phyloP scores from a whole-genome alignment of 345 rosid genomes.

The Eucalyptus caleyi region DNA sequence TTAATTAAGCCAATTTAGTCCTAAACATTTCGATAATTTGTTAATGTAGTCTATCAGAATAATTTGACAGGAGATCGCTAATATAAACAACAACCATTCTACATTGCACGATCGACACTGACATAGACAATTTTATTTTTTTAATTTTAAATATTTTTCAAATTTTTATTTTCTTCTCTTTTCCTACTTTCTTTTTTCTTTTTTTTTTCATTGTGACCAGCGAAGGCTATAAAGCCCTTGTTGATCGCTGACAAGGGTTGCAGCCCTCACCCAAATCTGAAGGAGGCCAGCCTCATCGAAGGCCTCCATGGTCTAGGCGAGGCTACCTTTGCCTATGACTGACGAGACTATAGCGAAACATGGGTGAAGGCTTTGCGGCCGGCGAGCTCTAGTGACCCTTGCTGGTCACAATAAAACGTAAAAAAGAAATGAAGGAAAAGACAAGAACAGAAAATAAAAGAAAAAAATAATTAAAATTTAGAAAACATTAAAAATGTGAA shows the following conservation, averaged over 20 bases:
- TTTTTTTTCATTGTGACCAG: rapidly evolving
- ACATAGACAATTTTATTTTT: rapidly evolving
- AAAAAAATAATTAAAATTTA: too few relatives aligned
- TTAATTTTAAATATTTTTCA: rapidly evolving
- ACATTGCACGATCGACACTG: rapidly evolving
- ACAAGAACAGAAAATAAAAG: too few relatives aligned
- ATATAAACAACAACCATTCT: rapidly evolving
- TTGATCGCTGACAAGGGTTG: rapidly evolving
- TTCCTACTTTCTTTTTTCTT: rapidly evolving
- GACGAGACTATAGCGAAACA: rapidly evolving
- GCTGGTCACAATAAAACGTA: background rate
- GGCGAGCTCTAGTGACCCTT: rapidly evolving
- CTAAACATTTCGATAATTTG: background rate
- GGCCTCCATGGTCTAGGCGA: background rate
- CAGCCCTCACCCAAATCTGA: rapidly evolving
- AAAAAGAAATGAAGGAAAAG: background rate
- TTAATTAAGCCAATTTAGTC: background rate
- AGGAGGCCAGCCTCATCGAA: rapidly evolving
- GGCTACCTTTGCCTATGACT: rapidly evolving
- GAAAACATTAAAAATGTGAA: rapidly evolving
- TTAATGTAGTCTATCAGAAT: background rate
- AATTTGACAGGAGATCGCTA: rapidly evolving
- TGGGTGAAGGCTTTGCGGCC: rapidly evolving
- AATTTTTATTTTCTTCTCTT: background rate
- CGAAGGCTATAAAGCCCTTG: rapidly evolving